phyloP scores from a whole-genome alignment of 306 rosid genomes.

The Prunus padus region DNA sequence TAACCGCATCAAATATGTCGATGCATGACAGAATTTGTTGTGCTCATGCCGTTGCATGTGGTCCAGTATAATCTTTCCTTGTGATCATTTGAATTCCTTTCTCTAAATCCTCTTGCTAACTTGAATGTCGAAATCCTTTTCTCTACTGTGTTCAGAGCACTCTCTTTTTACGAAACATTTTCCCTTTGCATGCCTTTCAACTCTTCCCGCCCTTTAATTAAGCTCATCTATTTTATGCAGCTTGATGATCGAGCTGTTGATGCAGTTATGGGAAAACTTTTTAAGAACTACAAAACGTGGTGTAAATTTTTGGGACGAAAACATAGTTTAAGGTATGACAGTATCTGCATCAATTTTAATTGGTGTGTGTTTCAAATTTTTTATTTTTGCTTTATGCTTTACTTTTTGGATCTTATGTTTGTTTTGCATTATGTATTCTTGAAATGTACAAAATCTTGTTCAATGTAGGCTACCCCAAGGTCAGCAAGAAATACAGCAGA shows the following conservation, averaged over 20 bases:
- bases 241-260: slow-evolving; percentile 93
- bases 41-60: neutral
- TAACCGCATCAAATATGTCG: neutral
- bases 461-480: slow-evolving; percentile 80
- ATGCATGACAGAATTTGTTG: neutral
- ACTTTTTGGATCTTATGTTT: slow-evolving; percentile 14
- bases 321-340: slow-evolving; percentile 71
- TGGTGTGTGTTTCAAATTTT: neutral
- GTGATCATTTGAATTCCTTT: neutral
- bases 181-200: neutral
- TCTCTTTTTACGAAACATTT: neutral
- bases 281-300: slow-evolving; percentile 87
- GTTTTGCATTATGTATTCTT: slow-evolving; percentile 20
- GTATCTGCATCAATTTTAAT: slow-evolving; percentile 12
- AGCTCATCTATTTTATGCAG: slow-evolving; percentile 45
- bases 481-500: slow-evolving; percentile 76
- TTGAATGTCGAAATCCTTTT: neutral
- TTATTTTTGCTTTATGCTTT: neutral
- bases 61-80: neutral
- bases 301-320: slow-evolving; percentile 87
- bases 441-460: slow-evolving; percentile 20
- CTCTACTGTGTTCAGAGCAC: neutral
- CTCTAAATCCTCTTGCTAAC: neutral
- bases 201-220: slow-evolving; percentile 22
- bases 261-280: slow-evolving; percentile 64